phyloP scores from a whole-genome alignment of 2,329 filamentous ascomycete genomes.

The Esteya vermicola region DNA sequence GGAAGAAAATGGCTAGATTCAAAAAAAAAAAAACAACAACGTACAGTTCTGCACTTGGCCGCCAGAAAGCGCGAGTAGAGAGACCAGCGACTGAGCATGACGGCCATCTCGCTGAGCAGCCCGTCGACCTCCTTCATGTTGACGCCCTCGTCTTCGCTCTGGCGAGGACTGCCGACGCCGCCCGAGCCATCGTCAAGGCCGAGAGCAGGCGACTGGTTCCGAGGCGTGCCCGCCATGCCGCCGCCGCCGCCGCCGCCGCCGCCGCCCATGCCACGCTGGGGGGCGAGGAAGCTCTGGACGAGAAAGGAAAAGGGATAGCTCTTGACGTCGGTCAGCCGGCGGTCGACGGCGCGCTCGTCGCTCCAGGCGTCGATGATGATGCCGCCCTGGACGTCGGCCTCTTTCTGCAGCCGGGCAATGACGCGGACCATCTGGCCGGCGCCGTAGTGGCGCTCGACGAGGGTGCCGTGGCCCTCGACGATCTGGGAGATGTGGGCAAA shows the following conservation, averaged over 20 bases:
- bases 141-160: slow-evolving; percentile 85
- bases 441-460: slow-evolving; percentile 92
- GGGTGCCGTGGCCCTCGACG: slow-evolving; percentile 74
- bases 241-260: slow-evolving; percentile 16
- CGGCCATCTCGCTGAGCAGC: slow-evolving; percentile 70
- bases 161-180: slow-evolving; percentile 28
- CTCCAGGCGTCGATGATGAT: slow-evolving; percentile 93
- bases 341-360: slow-evolving; percentile 72
- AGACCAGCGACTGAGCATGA: slow-evolving; percentile 91
- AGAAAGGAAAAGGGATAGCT: slow-evolving; percentile 96
- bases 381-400: slow-evolving; percentile 91
- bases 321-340: slow-evolving; percentile 86
- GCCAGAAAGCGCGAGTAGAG: slow-evolving; percentile 82
- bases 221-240: slow-evolving; percentile 50
- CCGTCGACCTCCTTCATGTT: slow-evolving; percentile 95
- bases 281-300: slow-evolving; percentile 79
- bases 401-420: slow-evolving; percentile 81
- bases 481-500: slow-evolving; percentile 98
- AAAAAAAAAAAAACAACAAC: slow-evolving; percentile 11
- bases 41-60: slow-evolving; percentile 62
- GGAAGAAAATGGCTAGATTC: too few relatives aligned
- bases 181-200: slow-evolving; percentile 17
- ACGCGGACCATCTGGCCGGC: slow-evolving; percentile 86
- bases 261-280: slow-evolving; percentile 29
- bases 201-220: slow-evolving; percentile 62